These are phyloP conservation scores for Mortierella sp. DNA, from an alignment of 371 early-diverging fungal genomes.

Conservation along the genomic window DNA sequence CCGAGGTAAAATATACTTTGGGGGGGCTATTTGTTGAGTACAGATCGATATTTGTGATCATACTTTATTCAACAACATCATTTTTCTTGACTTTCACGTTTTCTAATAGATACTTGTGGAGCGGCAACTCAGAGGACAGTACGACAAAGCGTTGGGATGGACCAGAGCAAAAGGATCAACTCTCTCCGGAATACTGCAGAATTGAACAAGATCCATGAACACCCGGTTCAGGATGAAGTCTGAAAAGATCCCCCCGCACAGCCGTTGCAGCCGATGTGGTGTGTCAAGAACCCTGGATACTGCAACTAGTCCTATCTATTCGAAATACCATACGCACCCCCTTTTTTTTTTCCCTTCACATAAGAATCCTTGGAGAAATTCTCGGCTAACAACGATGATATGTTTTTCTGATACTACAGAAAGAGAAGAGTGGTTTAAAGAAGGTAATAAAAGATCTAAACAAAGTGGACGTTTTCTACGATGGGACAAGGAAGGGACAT, in stretches of 20 bases:
- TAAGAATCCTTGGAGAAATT: too few relatives aligned
- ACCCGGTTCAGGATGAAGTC: constrained; percentile 74
- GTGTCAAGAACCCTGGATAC: constrained; percentile 71
- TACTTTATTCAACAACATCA: too few relatives aligned
- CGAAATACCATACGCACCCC: too few relatives aligned
- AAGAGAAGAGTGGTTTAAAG: too few relatives aligned
- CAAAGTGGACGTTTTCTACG: background rate
- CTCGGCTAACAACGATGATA: background rate
- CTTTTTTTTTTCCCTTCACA: too few relatives aligned
- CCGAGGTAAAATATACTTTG: constrained; percentile 62
- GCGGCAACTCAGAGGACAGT: constrained; percentile 68
- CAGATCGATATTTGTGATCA: too few relatives aligned
- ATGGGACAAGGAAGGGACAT: background rate
- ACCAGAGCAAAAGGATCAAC: constrained; percentile 49
- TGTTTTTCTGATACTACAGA: background rate
- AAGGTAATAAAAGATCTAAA: background rate
- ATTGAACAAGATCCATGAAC: constrained; percentile 75
- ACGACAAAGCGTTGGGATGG: constrained; percentile 34
- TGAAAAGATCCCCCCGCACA: constrained; percentile 74
- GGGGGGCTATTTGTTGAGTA: too few relatives aligned
- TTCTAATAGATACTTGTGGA: constrained; percentile 66
- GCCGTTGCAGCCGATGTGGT: constrained; percentile 80
- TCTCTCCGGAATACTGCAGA: constrained; percentile 69
- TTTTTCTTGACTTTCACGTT: too few relatives aligned
- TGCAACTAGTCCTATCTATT: constrained; percentile 51